Percentiles rank a stretch among this genome's conserved stretches.
Conservation (phyloP, 2,329 filamentous ascomycete species). For the Alternaria tenuissima region DNA sequence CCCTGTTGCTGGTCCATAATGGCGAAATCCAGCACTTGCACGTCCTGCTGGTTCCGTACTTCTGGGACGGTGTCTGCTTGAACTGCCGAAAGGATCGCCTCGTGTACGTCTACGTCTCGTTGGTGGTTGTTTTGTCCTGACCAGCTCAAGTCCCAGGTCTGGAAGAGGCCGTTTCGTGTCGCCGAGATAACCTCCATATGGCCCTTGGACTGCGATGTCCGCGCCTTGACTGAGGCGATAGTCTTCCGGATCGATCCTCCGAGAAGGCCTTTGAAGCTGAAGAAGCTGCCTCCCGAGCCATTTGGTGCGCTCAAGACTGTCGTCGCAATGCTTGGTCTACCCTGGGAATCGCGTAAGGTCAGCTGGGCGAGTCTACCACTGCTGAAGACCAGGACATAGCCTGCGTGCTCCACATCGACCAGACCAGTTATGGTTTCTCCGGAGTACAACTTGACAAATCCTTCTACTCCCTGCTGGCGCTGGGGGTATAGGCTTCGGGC, state of each 20-base stretch:
- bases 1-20: slow-evolving; percentile 62
- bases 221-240: slow-evolving; percentile 80
- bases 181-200: slow-evolving; percentile 85
- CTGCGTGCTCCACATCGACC: slow-evolving; percentile 83
- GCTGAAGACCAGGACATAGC: slow-evolving; percentile 85
- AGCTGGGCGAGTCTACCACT: slow-evolving; percentile 87
- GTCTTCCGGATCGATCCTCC: slow-evolving; percentile 76
- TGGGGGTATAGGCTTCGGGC: slow-evolving; percentile 84
- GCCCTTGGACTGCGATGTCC: slow-evolving; percentile 74
- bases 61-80: slow-evolving; percentile 61
- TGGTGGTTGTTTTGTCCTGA: slow-evolving; percentile 82
- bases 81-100: slow-evolving; percentile 69
- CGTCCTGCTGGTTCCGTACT: slow-evolving; percentile 62
- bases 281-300: slow-evolving; percentile 73
- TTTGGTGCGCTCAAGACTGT: slow-evolving; percentile 73
- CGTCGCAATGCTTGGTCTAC: slow-evolving; percentile 79
- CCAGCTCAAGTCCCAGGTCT: slow-evolving; percentile 89
- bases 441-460: slow-evolving; percentile 75
- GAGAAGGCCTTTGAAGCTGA: slow-evolving; percentile 80
- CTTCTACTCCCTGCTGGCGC: slow-evolving; percentile 80
- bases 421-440: slow-evolving; percentile 81
- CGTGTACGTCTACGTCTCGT: slow-evolving; percentile 74
- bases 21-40: slow-evolving; percentile 82
- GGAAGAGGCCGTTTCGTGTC: slow-evolving; percentile 78
- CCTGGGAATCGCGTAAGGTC: slow-evolving; percentile 84